These are phyloP conservation scores for Heliamphora exappendiculata DNA, from an alignment of 148 eudicot species.

Conservation along the genomic window DNA sequence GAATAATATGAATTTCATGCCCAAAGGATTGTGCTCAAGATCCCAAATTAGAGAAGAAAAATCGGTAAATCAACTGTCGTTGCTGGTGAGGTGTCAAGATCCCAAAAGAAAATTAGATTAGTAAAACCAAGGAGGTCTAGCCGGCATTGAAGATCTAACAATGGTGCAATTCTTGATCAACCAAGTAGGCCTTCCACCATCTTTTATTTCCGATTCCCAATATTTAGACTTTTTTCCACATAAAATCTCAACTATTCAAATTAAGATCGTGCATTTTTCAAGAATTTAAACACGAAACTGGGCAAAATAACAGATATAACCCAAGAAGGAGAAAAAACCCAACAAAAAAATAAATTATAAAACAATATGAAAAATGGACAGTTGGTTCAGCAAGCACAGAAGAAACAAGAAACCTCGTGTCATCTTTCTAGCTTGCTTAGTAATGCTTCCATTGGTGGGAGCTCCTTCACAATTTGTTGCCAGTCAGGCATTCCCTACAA, in stretches of 20 bases:
- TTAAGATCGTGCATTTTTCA: not conserved
- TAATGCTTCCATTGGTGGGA: constrained; percentile 73
- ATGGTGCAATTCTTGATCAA: not conserved
- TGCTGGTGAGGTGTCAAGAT: not conserved
- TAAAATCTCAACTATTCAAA: not conserved
- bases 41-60: not conserved
- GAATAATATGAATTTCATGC: not conserved
- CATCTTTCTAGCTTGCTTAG: constrained; percentile 92
- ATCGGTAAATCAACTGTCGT: not conserved
- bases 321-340: no score
- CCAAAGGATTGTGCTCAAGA: constrained; percentile 2
- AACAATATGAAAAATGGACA: not conserved
- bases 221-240: not conserved
- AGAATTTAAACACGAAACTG: not conserved
- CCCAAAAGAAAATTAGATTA: not conserved
- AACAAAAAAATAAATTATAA: no score
- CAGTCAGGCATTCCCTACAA: constrained; percentile 96
- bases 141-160: not conserved
- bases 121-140: constrained; percentile 5
- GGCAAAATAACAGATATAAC: not conserved
- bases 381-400: not conserved
- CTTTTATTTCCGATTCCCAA: not conserved
- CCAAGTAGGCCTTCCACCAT: not conserved
- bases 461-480: constrained; percentile 67
- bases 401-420: not conserved